phyloP scores from a whole-genome alignment of 169 alveolate species.

The Eimeria praecox region DNA sequence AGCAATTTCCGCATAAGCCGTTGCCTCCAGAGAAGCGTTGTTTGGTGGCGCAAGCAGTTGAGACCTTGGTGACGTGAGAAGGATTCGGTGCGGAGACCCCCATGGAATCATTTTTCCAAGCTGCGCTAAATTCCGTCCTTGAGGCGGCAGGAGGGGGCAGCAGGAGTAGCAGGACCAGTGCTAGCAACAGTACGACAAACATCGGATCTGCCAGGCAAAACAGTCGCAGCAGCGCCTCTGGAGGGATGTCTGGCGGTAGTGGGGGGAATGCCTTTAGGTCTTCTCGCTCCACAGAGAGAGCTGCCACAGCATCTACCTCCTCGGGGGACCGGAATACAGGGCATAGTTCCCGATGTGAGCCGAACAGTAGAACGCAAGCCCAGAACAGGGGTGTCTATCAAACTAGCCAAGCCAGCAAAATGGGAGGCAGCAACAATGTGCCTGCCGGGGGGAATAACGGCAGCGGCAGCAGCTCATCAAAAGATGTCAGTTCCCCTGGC shows the following conservation, averaged over 20 bases:
- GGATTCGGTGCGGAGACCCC: conserved; percentile 19
- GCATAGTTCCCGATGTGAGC: neutral
- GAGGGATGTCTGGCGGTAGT: conserved; percentile 10
- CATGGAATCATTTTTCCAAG: conserved; percentile 73
- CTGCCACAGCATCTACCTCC: conserved; percentile 8
- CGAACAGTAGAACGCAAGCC: neutral
- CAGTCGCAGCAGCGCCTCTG: conserved; percentile 28
- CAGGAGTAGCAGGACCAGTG: conserved; percentile 43
- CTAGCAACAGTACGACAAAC: conserved; percentile 24
- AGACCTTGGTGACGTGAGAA: neutral
- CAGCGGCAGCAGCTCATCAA: conserved; percentile 29
- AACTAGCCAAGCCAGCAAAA: neutral
- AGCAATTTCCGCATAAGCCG: neutral
- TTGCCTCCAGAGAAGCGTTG: neutral
- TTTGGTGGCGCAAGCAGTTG: neutral
- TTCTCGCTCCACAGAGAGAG: neutral
- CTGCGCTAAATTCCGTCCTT: conserved; percentile 65
- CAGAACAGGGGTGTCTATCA: neutral
- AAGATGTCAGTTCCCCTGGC: conserved; percentile 4
- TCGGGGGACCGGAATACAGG: conserved; percentile 1
- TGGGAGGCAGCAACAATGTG: conserved; percentile 12
- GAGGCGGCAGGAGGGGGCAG: conserved; percentile 71
- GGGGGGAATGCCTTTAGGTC: conserved; percentile 11
- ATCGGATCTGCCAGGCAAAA: neutral
- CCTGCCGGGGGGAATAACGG: neutral